Conservation (phyloP, 2,329 filamentous ascomycete species). For the Zymoseptoria brevis region DNA sequence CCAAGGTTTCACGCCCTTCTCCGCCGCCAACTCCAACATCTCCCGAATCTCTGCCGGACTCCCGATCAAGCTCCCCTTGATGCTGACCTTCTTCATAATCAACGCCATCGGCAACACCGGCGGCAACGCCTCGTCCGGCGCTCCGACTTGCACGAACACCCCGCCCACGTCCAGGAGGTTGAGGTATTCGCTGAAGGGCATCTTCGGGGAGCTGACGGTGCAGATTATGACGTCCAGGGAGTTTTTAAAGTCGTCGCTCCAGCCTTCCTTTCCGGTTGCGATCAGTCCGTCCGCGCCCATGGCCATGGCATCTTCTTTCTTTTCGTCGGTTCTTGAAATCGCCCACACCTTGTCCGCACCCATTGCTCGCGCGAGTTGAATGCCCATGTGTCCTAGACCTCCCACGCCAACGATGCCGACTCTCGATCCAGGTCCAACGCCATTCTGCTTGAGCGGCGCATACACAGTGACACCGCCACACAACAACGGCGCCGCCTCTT, state of each 20-base stretch:
- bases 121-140: conserved; percentile 52
- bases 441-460: conserved; percentile 58
- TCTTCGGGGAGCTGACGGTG: conserved; percentile 50
- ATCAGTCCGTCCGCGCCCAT: conserved; percentile 55
- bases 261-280: conserved; percentile 51
- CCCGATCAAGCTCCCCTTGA: conserved; percentile 42
- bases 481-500: conserved; percentile 59
- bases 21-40: conserved; percentile 53
- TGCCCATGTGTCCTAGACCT: conserved; percentile 53
- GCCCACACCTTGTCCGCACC: conserved; percentile 60
- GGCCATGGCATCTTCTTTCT: conserved; percentile 52
- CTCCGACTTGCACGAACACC: conserved; percentile 57
- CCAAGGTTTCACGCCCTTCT: conserved; percentile 52
- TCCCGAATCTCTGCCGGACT: conserved; percentile 50
- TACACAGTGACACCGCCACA: conserved; percentile 72
- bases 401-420: conserved; percentile 68
- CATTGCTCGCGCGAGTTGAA: conserved; percentile 63
- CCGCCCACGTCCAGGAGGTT: conserved; percentile 52
- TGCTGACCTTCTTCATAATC: conserved; percentile 46
- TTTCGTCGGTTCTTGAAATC: conserved; percentile 53
- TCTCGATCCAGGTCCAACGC: conserved; percentile 59
- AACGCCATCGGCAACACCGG: conserved; percentile 50
- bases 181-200: conserved; percentile 55
- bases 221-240: conserved; percentile 52
- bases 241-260: conserved; percentile 47